phyloP scores from a whole-genome alignment of 768 basidiomycete genomes.

The Leccinellum albellum region DNA sequence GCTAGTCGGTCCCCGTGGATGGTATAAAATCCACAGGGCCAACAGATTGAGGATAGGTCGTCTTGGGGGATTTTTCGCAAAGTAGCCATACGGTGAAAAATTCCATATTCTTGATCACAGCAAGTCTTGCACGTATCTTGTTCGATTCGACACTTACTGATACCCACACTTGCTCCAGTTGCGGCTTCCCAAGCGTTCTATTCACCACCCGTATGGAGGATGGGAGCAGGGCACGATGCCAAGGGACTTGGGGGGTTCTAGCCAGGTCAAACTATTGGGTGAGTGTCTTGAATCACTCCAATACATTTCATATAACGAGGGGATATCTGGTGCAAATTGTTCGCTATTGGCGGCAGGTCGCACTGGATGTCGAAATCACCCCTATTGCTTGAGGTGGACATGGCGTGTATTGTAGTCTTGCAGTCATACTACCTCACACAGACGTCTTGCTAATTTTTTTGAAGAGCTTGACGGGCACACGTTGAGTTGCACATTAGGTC shows the following conservation, averaged over 20 bases:
- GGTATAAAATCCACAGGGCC: constrained; percentile 7
- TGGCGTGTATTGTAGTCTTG: constrained; percentile 10
- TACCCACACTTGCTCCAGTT: constrained; percentile 11
- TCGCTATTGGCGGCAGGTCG: background rate
- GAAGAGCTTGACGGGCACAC: constrained; percentile 26
- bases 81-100: constrained; percentile 27
- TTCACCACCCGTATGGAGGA: constrained; percentile 7
- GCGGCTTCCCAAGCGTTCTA: constrained; percentile 14
- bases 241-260: background rate
- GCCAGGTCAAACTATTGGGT: constrained; percentile 18
- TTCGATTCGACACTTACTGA: constrained; percentile 24
- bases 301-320: constrained; percentile 22
- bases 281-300: constrained; percentile 33
- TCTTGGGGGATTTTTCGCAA: constrained; percentile 10
- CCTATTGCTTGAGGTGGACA: constrained; percentile 6
- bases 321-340: constrained; percentile 12
- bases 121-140: constrained; percentile 18
- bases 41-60: background rate
- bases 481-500: constrained; percentile 25
- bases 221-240: constrained; percentile 4
- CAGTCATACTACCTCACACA: constrained; percentile 29
- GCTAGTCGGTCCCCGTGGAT: background rate
- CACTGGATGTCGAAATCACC: constrained; percentile 2
- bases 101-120: constrained; percentile 18
- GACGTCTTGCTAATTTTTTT: constrained; percentile 17